Conservation (phyloP, 805 yeast species). For the Myxozyma neotropica region DNA sequence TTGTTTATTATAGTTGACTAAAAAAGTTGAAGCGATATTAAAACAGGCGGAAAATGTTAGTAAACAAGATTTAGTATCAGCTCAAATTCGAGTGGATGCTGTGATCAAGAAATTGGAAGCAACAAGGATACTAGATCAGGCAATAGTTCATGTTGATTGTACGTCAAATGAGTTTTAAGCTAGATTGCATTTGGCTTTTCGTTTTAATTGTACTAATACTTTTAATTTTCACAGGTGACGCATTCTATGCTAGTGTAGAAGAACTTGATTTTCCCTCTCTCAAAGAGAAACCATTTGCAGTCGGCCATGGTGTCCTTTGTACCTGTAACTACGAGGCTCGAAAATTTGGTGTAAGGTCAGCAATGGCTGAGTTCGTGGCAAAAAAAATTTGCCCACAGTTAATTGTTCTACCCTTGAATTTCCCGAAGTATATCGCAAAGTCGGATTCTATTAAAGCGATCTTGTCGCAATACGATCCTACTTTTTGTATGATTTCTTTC, state of each 20-base stretch:
- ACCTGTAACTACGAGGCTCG: constrained; percentile 85
- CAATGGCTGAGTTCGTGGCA: constrained; percentile 86
- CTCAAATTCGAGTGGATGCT: constrained; percentile 18
- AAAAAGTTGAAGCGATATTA: constrained; percentile 18
- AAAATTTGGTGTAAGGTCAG: constrained; percentile 73
- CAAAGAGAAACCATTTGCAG: constrained; percentile 64
- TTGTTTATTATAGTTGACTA: constrained; percentile 11
- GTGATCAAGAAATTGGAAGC: constrained; percentile 19
- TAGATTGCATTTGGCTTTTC: too few relatives aligned
- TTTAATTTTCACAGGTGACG: constrained; percentile 52
- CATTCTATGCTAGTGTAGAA: constrained; percentile 90
- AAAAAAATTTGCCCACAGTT: constrained; percentile 65
- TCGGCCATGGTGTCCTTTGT: constrained; percentile 62
- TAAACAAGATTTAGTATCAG: constrained; percentile 25
- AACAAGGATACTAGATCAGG: constrained; percentile 32
- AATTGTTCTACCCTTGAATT: constrained; percentile 68
- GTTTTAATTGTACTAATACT: too few relatives aligned
- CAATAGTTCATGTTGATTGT: constrained; percentile 39
- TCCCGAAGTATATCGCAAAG: constrained; percentile 65
- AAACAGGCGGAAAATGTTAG: constrained; percentile 14
- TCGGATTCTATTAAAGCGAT: constrained; percentile 67
- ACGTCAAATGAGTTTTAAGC: too few relatives aligned
- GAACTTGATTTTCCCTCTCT: constrained; percentile 60
- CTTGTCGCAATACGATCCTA: constrained; percentile 51
- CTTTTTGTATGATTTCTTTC: constrained; percentile 42